Evolutionary conservation across 768 basidiomycete genomes (phyloP), one percentile per base, ranked within the genome.

Genomic region (Trametes coccinea): DNA sequence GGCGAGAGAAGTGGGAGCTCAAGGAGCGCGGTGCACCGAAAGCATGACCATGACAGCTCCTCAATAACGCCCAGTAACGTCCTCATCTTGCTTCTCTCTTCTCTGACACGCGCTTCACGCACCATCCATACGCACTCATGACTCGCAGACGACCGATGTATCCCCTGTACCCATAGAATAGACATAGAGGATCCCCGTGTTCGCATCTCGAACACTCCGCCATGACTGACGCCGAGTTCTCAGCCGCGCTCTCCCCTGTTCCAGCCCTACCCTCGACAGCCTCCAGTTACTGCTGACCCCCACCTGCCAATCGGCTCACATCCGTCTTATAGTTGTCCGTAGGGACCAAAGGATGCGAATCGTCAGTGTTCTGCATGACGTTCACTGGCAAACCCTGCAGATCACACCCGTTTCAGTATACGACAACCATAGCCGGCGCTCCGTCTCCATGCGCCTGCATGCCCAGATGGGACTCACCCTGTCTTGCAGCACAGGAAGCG

Each of bases 1-100:
- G 89, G 90, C 78, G 90, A 8, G 75, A 78, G 63, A 70, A 67
- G 47, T 81, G 80, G 8, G 82, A 84, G 67, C 71, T 70, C 34
- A 68, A 76, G 33, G 83, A 87, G 67, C 61, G 45, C 11, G 48
- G 50, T 34, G 9, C 31, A 7, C n/a, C 61, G 14, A 10, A 49
- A 40, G 49, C 59, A 60, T 62, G 22, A 59, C 40, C 34, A 63
- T 43, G 65, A 11, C 37, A 17, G 17, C 17, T 1, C 34, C 2
- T 37, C 34, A 37, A 37, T 37, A 5, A 30, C 29, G 34, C 4
- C 11, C 9, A 4, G 29, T 49, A 1, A 49, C 48, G 48, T 49
- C 8, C 30, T 33, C 16, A 33, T 5, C 4, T 33, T 11, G 13
- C 16, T 34, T 39, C 6, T 7, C 29, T 1, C 22, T 16, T 48